Base-by-base conservation (phyloP, 169 alveolate genomes). In the Plasmodium vivax region DNA sequence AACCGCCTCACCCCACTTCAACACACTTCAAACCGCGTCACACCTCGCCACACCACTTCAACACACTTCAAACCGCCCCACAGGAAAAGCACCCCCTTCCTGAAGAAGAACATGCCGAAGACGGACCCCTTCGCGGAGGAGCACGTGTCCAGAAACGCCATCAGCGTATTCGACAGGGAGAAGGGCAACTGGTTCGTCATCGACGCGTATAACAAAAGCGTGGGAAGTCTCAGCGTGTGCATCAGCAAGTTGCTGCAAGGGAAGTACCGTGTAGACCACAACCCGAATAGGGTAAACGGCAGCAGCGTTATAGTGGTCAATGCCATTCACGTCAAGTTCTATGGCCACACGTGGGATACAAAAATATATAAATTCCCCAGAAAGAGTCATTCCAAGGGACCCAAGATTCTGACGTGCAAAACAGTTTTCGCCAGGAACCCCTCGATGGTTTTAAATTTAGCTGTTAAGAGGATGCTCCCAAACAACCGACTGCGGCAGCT, bases 321-420 rank as follows among this genome's bases (percentile, higher is more conserved):
- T 74, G 99, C 99, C 6, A 97, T 98, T 34, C 98, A 97, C 75
- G 96, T 97, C 9, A 91, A 83, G 51, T 96, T 98, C 95, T 95
- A 97, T 73, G 99, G 99, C 14, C 99, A 97, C 83, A 94, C 98
- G 8, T 98, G 99, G 99, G 99, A 98, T 85, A 98, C 99, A 36
- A 98, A 98, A 94, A 96, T 97, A 56, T 98, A 98, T 95, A 96
- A 96, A 74, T 97, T 97, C 72, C 96, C 94, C 81, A 95, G 99
- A 34, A 97, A 96, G 77, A 96, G 99, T 96, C 79, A 97, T 47
- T 97, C 99, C 8, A 95, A 94, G 54, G 98, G 99, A 34, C 98
- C 98, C 38, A 97, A 98, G 95, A 95, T 98, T 41, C 82, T 97
- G 72, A 96, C 99, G 1, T 98, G 98, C n/a, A 98, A 97, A 80